Percentiles rank a stretch among this genome's conserved stretches.
Conservation (phyloP, 2,329 filamentous ascomycete species). For the Epichloe baconii region DNA sequence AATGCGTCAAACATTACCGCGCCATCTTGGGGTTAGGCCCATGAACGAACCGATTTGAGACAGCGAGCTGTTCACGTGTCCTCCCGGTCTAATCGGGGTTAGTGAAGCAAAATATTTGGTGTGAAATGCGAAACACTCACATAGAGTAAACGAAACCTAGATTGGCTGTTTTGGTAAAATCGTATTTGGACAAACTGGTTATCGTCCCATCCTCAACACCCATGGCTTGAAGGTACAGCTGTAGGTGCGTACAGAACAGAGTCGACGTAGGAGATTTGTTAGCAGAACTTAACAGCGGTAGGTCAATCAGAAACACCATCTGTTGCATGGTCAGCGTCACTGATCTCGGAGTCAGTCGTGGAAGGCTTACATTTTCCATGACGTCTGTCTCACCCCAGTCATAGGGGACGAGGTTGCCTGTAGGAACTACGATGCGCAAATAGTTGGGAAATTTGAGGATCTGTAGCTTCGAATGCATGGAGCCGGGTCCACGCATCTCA, state of each 20-base stretch:
- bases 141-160: conserved; percentile 79
- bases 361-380: conserved; percentile 63
- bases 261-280: conserved; percentile 19
- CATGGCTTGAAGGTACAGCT: conserved; percentile 56
- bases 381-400: conserved; percentile 81
- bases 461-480: conserved; percentile 93
- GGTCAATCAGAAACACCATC: conserved; percentile 84
- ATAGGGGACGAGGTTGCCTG: conserved; percentile 70
- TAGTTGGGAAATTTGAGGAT: conserved; percentile 65
- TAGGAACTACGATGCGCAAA: conserved; percentile 71
- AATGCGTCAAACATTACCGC: not conserved
- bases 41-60: conserved; percentile 18
- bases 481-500: conserved; percentile 57
- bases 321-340: conserved; percentile 18
- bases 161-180: conserved; percentile 60
- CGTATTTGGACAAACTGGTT: conserved; percentile 60
- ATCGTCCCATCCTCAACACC: conserved; percentile 52
- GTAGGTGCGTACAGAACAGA: conserved; percentile 55
- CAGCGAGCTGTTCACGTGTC: conserved; percentile 17
- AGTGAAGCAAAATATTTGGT: conserved; percentile 6
- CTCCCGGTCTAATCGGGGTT: conserved; percentile 19
- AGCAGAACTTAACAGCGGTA: conserved; percentile 47
- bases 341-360: not conserved
- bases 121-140: conserved; percentile 31
- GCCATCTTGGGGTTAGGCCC: conserved; percentile 4